phyloP scores from a whole-genome alignment of 1,284 basidiomycete species.

The Tilletia setariae region DNA sequence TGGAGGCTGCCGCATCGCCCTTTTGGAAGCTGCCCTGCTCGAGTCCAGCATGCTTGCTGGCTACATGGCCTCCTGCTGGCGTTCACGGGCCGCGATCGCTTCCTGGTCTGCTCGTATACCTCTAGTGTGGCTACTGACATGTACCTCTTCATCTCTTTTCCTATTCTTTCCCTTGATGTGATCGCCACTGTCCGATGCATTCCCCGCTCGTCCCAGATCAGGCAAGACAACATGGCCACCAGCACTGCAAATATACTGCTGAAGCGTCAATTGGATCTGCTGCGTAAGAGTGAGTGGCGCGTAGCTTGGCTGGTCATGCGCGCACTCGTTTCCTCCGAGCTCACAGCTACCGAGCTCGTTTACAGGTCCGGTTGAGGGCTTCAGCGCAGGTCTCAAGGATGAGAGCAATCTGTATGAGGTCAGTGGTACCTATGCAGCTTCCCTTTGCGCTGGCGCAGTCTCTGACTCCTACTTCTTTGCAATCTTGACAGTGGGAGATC shows the following conservation, averaged over 20 bases:
- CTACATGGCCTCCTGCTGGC: too few relatives aligned
- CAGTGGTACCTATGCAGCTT: background rate
- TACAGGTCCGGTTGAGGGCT: conserved; percentile 50
- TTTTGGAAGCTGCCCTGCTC: too few relatives aligned
- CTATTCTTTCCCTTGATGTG: background rate
- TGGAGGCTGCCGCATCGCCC: too few relatives aligned
- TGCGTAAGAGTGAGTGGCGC: conserved; percentile 42
- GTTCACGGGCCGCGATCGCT: too few relatives aligned
- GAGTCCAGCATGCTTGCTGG: too few relatives aligned
- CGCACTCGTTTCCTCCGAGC: background rate
- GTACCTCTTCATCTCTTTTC: background rate
- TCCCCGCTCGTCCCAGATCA: background rate
- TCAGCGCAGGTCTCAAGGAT: conserved; percentile 54
- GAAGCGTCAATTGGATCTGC: conserved; percentile 51
- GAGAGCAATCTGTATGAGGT: conserved; percentile 51
- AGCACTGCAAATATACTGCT: conserved; percentile 33
- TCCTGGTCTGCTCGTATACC: too few relatives aligned
- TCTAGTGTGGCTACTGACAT: background rate
- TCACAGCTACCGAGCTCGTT: background rate
- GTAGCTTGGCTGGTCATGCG: background rate
- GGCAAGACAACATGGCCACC: background rate
- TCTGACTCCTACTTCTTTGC: background rate
- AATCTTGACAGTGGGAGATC: conserved; percentile 47
- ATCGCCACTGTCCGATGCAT: background rate
- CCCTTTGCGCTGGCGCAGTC: background rate